Conservation (phyloP, 2,329 filamentous ascomycete genomes). For the Venturiaceae sp. region DNA sequence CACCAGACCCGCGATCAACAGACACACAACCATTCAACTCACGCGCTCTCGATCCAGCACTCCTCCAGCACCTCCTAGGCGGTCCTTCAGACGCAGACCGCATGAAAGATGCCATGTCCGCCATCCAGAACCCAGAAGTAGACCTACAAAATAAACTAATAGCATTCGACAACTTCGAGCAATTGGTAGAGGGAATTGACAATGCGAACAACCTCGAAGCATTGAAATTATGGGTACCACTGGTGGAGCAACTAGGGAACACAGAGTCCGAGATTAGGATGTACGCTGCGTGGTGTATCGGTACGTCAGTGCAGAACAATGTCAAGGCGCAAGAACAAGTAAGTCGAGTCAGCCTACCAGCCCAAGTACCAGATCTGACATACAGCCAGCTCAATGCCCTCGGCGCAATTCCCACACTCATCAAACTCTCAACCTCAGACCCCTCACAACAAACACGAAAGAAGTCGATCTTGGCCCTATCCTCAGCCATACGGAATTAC, state of each 20-base stretch:
- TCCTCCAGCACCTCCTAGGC: conserved; percentile 66
- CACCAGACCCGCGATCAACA: conserved; percentile 16
- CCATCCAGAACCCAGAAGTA: conserved; percentile 55
- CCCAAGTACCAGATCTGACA: conserved; percentile 8
- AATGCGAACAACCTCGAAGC: conserved; percentile 90
- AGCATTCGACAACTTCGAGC: conserved; percentile 92
- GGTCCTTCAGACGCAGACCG: conserved; percentile 83
- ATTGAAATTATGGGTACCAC: conserved; percentile 70
- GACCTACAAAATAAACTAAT: conserved; percentile 66
- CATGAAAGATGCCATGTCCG: conserved; percentile 76
- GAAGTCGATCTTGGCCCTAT: conserved; percentile 86
- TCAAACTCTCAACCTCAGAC: conserved; percentile 52
- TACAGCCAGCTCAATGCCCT: conserved; percentile 38
- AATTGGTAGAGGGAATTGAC: conserved; percentile 84
- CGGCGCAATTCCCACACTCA: conserved; percentile 62
- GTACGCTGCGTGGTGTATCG: conserved; percentile 90
- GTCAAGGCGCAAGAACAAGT: conserved; percentile 68
- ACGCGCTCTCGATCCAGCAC: conserved; percentile 4
- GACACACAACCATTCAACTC: conserved; percentile 1
- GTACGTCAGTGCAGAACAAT: conserved; percentile 96
- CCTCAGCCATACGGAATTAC: conserved; percentile 78
- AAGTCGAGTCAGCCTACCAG: conserved; percentile 14
- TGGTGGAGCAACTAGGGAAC: conserved; percentile 60
- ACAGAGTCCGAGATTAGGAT: conserved; percentile 63
- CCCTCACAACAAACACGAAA: conserved; percentile 57